phyloP scores from a whole-genome alignment of 208 protist species.

The Crithidia expoeki region DNA sequence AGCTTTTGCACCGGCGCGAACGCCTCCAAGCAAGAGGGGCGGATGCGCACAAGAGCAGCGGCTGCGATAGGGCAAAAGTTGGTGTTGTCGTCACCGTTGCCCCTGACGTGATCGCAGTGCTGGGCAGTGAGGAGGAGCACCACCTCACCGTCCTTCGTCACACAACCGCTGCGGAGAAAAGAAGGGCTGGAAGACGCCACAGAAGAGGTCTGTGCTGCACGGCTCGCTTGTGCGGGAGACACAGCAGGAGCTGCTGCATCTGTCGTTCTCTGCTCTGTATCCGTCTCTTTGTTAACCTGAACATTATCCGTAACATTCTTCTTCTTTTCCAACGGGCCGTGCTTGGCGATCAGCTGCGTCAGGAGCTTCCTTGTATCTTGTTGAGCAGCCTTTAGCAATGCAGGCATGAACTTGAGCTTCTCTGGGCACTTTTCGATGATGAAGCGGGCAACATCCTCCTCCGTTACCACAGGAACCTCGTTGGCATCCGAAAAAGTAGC shows the following conservation, averaged over 20 bases:
- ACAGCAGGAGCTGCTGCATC: neutral
- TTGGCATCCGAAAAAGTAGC: neutral
- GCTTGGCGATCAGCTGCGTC: slow-evolving; percentile 56
- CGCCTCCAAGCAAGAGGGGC: slow-evolving; percentile 42
- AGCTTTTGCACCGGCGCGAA: slow-evolving; percentile 42
- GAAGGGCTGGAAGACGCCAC: neutral
- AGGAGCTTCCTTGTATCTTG: slow-evolving; percentile 47
- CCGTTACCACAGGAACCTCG: slow-evolving; percentile 1
- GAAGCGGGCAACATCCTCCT: slow-evolving; percentile 39
- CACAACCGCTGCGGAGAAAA: slow-evolving; percentile 25
- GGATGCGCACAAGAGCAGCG: slow-evolving; percentile 26
- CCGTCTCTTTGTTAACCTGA: neutral
- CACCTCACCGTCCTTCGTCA: slow-evolving; percentile 36
- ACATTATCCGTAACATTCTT: neutral
- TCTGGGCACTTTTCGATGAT: slow-evolving; percentile 61
- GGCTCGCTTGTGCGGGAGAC: neutral
- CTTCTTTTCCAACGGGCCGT: slow-evolving; percentile 39
- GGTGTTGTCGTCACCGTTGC: neutral
- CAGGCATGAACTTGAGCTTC: slow-evolving; percentile 58
- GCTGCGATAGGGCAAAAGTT: neutral
- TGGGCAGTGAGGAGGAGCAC: slow-evolving; percentile 27
- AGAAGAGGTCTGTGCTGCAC: neutral
- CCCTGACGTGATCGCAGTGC: neutral
- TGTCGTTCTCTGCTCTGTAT: no score
- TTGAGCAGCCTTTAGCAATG: slow-evolving; percentile 46